These are phyloP conservation scores for Dactylellina sp. DNA, from an alignment of 2,329 filamentous ascomycete genomes.

Conservation along the genomic window DNA sequence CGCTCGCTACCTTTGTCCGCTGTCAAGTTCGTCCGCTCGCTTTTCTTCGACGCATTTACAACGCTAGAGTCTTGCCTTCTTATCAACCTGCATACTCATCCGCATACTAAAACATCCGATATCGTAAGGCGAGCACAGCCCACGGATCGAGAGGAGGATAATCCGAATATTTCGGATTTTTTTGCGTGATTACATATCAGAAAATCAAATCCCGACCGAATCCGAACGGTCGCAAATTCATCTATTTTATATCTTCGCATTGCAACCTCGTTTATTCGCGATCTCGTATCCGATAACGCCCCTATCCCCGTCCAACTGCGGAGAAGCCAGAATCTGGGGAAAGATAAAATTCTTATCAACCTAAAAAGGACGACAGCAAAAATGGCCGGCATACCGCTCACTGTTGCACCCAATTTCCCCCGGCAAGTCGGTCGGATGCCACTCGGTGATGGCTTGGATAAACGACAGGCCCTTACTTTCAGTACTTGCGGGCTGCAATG, in stretches of 20 bases:
- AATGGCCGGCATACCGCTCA: conserved; percentile 34
- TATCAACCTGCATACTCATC: conserved; percentile 13
- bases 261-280: background rate
- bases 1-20: background rate
- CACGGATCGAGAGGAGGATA: no score
- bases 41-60: conserved; percentile 12
- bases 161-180: no score
- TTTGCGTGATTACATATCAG: background rate
- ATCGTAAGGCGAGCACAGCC: background rate
- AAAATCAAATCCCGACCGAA: background rate
- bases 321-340: background rate
- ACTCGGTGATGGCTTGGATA: conserved; percentile 29
- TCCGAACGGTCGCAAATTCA: background rate
- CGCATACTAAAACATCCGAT: conserved; percentile 17
- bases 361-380: background rate
- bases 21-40: conserved; percentile 6
- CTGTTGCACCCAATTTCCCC: conserved; percentile 25
- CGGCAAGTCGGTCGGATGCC: conserved; percentile 35
- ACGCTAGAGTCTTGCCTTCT: background rate
- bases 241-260: background rate
- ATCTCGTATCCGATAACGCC: background rate
- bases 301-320: no score
- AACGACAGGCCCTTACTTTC: conserved; percentile 48
- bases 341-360: background rate
- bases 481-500: conserved; percentile 43